Evolutionary conservation across 371 early-diverging fungal genomes (phyloP).

Genomic region (Batrachochytrium dendrobatidis): DNA sequence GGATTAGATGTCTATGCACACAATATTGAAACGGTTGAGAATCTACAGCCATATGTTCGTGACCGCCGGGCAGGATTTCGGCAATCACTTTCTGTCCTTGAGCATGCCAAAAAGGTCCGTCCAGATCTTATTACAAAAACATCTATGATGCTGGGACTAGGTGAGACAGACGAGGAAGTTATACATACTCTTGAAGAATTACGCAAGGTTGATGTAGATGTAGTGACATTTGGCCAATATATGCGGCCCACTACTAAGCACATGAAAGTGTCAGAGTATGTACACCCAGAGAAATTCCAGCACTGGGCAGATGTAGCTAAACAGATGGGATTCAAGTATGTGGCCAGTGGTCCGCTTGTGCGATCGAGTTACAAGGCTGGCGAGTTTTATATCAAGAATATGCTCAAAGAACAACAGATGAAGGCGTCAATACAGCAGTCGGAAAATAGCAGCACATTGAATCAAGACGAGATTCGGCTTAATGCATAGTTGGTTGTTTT

Average conservation of each 20-base stretch:
- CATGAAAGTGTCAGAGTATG: slow-evolving; percentile 90
- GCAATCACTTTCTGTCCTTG: slow-evolving; percentile 83
- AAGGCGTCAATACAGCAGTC: not conserved
- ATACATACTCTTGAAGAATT: slow-evolving; percentile 79
- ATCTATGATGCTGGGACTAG: slow-evolving; percentile 95
- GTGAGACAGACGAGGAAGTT: slow-evolving; percentile 93
- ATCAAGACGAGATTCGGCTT: not conserved
- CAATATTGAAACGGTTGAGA: slow-evolving; percentile 96
- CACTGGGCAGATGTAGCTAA: slow-evolving; percentile 80
- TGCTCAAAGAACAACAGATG: slow-evolving; percentile 10
- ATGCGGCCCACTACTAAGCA: slow-evolving; percentile 98
- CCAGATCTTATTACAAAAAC: slow-evolving; percentile 88
- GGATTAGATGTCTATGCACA: slow-evolving; percentile 97
- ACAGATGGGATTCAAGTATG: slow-evolving; percentile 88
- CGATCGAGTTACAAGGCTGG: slow-evolving; percentile 96
- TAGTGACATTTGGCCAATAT: slow-evolving; percentile 96
- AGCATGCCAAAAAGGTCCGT: slow-evolving; percentile 73
- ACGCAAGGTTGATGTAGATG: slow-evolving; percentile 81
- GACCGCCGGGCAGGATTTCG: slow-evolving; percentile 91
- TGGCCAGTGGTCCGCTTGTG: slow-evolving; percentile 93
- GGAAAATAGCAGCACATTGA: not conserved
- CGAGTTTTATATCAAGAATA: slow-evolving; percentile 90
- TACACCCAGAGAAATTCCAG: slow-evolving; percentile 87
- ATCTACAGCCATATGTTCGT: slow-evolving; percentile 81
- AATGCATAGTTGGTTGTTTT: not conserved